Evolutionary conservation across 345 rosid genomes (phyloP), one percentile per base, ranked within the genome.

Genomic region (Syzygium oleosum): DNA sequence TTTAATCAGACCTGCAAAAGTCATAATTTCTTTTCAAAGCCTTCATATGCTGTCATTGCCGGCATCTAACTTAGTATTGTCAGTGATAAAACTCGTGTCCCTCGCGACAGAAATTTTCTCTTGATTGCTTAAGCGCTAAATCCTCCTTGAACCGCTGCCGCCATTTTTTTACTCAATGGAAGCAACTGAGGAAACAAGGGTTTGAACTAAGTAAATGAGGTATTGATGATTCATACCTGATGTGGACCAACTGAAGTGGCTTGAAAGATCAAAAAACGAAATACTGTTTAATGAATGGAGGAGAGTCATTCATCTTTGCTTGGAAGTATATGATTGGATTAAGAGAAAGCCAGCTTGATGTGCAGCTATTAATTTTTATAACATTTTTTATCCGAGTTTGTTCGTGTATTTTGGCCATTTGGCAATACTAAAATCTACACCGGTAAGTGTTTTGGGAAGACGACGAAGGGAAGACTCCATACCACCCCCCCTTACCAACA

Each of bases 81-180:
- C 80, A 5, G 25, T 73, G 25, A 73, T 34, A 17, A 34, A 19
- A 34, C 80, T 19, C 80, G 22, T 73, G 49, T 34, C 25, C 83
- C 83, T 73, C 21, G 43, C 21, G 83, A 1, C 83, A 38, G 49
- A 34, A 73, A 13, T 38, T 49, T 38, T 53, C 86, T 90, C 77
- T 88, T 59, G 77, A 92, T 95, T 94, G 95, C 98, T 95, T 97
- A 88, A 93, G 93, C 98, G 94, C 94, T 88, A 96, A 96, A 94
- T 80, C 90, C 88, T 94, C 92, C 95, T 84, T 83, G 91, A 93
- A 89, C 90, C 88, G 89, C 87, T 93, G 12, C 90, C 46, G 68
- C 85, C 88, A 65, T 63, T 88, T 63, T 88, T 88, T 86, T 87
- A 88, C 88, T 86, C 87, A 90, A 94, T 93, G 95, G 93, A 94